Evolutionary conservation across 2,329 filamentous ascomycete species (phyloP), one percentile per base, ranked within the genome.

Genomic region (Plectosphaerella cucumerina): DNA sequence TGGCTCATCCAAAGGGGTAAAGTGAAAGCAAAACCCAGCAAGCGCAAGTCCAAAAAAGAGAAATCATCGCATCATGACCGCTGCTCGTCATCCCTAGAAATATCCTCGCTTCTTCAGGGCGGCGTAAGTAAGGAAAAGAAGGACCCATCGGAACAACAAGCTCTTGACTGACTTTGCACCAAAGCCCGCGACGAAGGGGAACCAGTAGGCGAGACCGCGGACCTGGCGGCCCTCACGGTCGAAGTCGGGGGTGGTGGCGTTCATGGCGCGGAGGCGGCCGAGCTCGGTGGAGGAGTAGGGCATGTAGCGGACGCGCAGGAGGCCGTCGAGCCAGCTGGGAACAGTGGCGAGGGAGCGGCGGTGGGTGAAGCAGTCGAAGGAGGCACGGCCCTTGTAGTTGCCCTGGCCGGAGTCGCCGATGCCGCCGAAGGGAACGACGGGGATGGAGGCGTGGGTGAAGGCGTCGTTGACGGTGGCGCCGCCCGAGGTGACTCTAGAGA

Each of bases 401-500:
- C 90, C 90, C 54, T 80, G 78, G 49, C 90, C 90, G 43, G 85
- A 90, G 59, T 87, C 81, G 56, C 91, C 90, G 8, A 96, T 86
- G 60, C 90, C 90, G 56, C 91, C 91, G 65, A 96, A 96, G 35
- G 87, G 76, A 2, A 94, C 73, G 2, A 85, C 89, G 31, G 82
- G 79, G 56, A 94, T 79, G 20, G 80, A 78, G 53, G 79, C 84
- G 66, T 77, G 74, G 54, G 65, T 68, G 59, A 64, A 70, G 49
- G 81, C 78, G 64, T 74, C 87, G 78, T 74, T 90, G 71, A 76
- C 82, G 69, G 66, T 78, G 23, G 82, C 86, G 57, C 86, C 86
- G 50, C 87, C 87, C 1, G 86, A 89, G 43, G 80, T 85, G 50
- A 86, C 79, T 52, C 73, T 70, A 54, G 72, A 69, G 47, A 89